Conservation (phyloP, 352 stramenopile species). For the Blastocystis sp. region DNA sequence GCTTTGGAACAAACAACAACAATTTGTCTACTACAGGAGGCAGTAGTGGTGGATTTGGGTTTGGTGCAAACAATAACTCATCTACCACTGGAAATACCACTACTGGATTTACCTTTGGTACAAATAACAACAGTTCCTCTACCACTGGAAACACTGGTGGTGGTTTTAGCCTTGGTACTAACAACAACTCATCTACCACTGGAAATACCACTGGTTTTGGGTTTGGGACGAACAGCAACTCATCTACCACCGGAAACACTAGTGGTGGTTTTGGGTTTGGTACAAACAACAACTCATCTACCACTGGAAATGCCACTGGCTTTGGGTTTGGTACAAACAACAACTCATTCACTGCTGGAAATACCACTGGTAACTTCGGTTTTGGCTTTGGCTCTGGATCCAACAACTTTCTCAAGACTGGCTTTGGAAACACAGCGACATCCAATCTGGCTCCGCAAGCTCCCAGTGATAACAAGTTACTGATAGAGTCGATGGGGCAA, state of each 20-base stretch:
- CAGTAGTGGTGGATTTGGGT: not conserved
- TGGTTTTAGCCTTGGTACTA: not conserved
- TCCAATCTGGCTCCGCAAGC: not conserved
- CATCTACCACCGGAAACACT: not conserved
- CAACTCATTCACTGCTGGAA: not conserved
- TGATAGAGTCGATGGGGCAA: conserved; percentile 11
- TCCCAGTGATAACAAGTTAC: conserved; percentile 32
- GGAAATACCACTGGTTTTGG: not conserved
- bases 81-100: not conserved
- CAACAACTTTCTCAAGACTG: not conserved
- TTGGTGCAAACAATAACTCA: not conserved
- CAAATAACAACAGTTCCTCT: not conserved
- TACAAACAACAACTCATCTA: not conserved
- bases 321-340: not conserved
- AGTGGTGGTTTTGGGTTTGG: not conserved
- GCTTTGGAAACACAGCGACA: not conserved
- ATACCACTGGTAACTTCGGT: not conserved
- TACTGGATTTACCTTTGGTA: not conserved
- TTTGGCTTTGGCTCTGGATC: not conserved
- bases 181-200: conserved; percentile 8
- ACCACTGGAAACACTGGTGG: not conserved
- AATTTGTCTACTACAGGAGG: not conserved
- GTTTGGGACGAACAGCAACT: not conserved
- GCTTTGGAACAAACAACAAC: not conserved
- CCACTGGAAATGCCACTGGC: not conserved